These are phyloP conservation scores for Ceratobasidium sp. DNA, from an alignment of 1,284 basidiomycete species.

Conservation along the genomic window DNA sequence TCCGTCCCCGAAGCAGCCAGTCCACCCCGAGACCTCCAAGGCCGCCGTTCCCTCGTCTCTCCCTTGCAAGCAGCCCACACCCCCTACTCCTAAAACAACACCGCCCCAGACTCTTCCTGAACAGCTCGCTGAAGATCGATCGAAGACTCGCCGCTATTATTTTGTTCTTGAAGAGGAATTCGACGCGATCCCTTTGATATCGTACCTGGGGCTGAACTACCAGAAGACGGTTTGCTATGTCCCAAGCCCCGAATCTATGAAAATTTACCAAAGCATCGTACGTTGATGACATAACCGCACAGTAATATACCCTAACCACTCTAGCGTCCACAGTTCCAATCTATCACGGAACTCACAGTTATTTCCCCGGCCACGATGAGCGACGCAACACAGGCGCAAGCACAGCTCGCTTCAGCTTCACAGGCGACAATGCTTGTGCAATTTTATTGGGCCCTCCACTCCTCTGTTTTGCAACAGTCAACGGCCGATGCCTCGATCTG, in stretches of 20 bases:
- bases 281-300: too few species aligned
- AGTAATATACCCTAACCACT: background rate
- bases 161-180: too few species aligned
- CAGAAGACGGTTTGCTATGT: background rate
- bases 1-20: too few species aligned
- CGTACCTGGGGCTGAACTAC: background rate
- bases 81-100: too few species aligned
- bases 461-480: background rate
- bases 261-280: background rate
- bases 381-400: too few species aligned
- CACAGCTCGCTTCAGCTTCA: background rate
- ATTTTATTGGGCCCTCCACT: background rate
- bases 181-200: slow-evolving; percentile 10
- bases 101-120: too few species aligned
- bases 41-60: too few species aligned
- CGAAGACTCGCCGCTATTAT: background rate
- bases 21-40: too few species aligned
- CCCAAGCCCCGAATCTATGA: background rate
- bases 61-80: too few species aligned
- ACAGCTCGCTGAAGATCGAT: too few species aligned
- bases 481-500: background rate
- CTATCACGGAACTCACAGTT: too few species aligned
- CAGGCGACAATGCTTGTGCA: background rate
- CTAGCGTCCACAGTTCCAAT: background rate
- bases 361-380: too few species aligned